These are phyloP conservation scores for Globisporangium spinosum DNA, from an alignment of 352 stramenopile species.

Conservation along the genomic window DNA sequence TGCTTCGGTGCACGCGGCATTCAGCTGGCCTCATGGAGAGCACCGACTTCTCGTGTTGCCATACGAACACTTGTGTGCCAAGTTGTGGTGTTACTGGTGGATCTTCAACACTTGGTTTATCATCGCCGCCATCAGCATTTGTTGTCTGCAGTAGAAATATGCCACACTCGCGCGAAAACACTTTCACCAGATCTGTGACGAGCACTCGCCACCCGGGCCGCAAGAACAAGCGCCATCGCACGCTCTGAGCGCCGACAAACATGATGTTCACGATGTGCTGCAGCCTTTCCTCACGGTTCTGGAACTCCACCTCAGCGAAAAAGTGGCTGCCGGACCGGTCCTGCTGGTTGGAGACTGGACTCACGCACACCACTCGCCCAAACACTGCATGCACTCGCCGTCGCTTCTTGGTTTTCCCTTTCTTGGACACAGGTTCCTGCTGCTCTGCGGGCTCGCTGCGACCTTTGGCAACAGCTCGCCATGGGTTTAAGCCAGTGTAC, in stretches of 20 bases:
- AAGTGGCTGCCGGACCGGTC: slow-evolving; percentile 42
- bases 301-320: slow-evolving; percentile 57
- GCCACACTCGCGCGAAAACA: slow-evolving; percentile 53
- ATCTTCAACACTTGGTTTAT: not conserved
- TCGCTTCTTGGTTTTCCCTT: slow-evolving; percentile 28
- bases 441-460: not conserved
- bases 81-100: not conserved
- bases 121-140: not conserved
- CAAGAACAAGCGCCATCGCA: slow-evolving; percentile 51
- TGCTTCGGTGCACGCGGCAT: not conserved
- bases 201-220: slow-evolving; percentile 36
- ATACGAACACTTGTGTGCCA: slow-evolving; percentile 28
- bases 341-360: slow-evolving; percentile 47
- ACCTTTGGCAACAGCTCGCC: slow-evolving; percentile 18
- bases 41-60: slow-evolving; percentile 10
- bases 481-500: slow-evolving; percentile 31
- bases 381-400: slow-evolving; percentile 36
- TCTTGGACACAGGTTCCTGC: not conserved
- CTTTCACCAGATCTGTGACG: slow-evolving; percentile 61
- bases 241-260: slow-evolving; percentile 29
- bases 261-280: slow-evolving; percentile 47
- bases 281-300: not conserved
- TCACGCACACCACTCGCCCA: slow-evolving; percentile 47
- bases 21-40: not conserved
- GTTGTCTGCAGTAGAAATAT: slow-evolving; percentile 62